Percentiles rank a stretch among this genome's conserved stretches.
phyloP scores from a whole-genome alignment of 2,329 filamentous ascomycete genomes.

The Fusarium odoratissimum region DNA sequence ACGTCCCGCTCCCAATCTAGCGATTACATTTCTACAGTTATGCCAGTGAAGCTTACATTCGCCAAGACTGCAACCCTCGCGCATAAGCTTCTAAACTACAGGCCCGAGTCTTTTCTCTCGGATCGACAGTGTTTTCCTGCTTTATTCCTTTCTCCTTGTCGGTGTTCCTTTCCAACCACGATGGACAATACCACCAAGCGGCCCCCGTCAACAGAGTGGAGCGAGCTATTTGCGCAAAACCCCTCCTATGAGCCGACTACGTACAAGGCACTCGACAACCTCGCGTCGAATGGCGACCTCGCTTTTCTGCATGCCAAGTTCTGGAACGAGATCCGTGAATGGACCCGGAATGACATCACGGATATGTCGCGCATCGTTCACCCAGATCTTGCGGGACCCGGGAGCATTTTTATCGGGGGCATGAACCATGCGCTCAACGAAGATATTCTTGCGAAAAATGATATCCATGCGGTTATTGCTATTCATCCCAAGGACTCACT shows the following conservation, averaged over 20 bases:
- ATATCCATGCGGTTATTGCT: not conserved
- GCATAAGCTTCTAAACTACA: not conserved
- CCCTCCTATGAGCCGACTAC: not conserved
- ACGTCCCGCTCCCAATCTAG: not conserved
- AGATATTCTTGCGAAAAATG: not conserved
- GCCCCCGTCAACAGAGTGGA: not conserved
- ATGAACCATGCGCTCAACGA: slow-evolving; percentile 5
- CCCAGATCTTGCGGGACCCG: not conserved
- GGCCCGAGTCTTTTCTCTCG: not conserved
- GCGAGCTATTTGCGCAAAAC: not conserved
- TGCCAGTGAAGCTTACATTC: not conserved
- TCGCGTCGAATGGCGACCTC: not conserved
- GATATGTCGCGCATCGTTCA: not conserved
- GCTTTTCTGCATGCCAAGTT: not conserved
- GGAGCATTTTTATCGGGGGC: not conserved
- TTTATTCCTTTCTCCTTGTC: rapidly evolving
- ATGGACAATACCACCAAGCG: not conserved
- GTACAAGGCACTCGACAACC: not conserved
- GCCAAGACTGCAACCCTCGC: not conserved
- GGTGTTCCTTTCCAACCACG: rapidly evolving
- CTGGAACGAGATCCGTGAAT: slow-evolving; percentile 1
- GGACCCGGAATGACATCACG: not conserved
- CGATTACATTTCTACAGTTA: not conserved
- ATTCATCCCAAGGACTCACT: not conserved
- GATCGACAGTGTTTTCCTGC: rapidly evolving